phyloP scores from a whole-genome alignment of 2,329 filamentous ascomycete species.

The Pseudogymnoascus sp. region DNA sequence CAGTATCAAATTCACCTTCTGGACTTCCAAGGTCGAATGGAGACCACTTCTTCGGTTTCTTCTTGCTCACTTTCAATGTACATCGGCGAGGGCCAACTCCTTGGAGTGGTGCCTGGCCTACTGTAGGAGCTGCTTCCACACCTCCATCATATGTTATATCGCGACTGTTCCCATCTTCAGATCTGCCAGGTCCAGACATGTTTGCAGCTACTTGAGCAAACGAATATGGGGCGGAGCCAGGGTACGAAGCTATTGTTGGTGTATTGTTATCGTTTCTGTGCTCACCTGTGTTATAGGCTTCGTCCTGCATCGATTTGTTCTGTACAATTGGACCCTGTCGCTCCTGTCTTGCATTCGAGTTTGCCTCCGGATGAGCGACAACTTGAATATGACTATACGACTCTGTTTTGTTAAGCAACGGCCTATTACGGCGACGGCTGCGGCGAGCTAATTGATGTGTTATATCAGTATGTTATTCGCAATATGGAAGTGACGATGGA shows the following conservation, averaged over 20 bases:
- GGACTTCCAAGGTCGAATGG: neutral
- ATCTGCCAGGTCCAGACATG: neutral
- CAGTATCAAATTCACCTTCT: conserved; percentile 2
- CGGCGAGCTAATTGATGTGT: neutral
- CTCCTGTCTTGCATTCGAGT: neutral
- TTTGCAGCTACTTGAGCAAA: conserved; percentile 3
- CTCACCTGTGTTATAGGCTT: neutral
- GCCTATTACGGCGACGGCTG: neutral
- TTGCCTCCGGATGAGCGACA: neutral
- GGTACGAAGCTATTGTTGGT: neutral
- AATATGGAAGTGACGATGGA: neutral
- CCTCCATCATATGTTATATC: neutral
- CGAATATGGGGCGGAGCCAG: neutral
- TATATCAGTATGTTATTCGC: neutral
- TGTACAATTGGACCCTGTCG: neutral
- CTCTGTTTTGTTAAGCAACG: neutral
- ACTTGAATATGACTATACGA: conserved; percentile 4
- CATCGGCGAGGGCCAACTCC: neutral
- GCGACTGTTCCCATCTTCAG: neutral
- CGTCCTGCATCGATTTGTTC: conserved; percentile 3
- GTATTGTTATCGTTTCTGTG: neutral
- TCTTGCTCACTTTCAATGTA: neutral
- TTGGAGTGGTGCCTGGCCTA: neutral
- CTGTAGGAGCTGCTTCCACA: neutral
- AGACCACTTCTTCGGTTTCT: conserved; percentile 3